Conservation (phyloP, 176 grass and related monocot species). For the Poa pratensis region DNA sequence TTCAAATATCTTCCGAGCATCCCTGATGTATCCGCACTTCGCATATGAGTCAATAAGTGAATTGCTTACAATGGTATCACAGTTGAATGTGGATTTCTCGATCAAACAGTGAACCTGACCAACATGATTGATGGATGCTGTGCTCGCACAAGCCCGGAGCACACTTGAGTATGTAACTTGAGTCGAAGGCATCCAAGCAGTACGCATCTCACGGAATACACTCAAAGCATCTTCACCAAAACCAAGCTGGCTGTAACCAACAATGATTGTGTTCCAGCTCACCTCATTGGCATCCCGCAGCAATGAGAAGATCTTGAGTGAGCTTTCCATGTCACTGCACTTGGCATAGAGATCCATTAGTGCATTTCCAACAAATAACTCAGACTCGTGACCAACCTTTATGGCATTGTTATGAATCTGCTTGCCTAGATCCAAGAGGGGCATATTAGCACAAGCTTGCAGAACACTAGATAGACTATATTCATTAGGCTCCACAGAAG, state of each 20-base stretch:
- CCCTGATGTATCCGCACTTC: conserved; percentile 69
- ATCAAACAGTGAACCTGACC: conserved; percentile 71
- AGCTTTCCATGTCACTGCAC: conserved; percentile 65
- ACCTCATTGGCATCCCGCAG: conserved; percentile 62
- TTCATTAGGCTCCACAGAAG: conserved; percentile 64
- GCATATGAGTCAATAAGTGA: conserved; percentile 85
- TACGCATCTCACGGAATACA: conserved; percentile 59
- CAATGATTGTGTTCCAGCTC: conserved; percentile 81
- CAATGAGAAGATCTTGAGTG: conserved; percentile 47
- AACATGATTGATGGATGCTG: conserved; percentile 55
- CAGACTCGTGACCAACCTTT: conserved; percentile 66
- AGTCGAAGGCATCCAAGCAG: conserved; percentile 40
- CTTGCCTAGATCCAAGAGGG: conserved; percentile 42
- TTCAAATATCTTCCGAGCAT: conserved; percentile 61
- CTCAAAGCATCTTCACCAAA: conserved; percentile 63
- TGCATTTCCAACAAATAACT: conserved; percentile 75
- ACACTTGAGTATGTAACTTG: conserved; percentile 82
- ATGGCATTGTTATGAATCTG: conserved; percentile 57
- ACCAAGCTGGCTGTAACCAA: conserved; percentile 58
- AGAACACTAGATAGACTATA: conserved; percentile 53
- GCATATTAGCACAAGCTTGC: conserved; percentile 57
- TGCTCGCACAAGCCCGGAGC: conserved; percentile 71
- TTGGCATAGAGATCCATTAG: conserved; percentile 82
- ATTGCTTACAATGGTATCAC: conserved; percentile 64
- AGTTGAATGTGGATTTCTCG: conserved; percentile 62